Conservation (phyloP, 2,329 filamentous ascomycete species). For the Alternaria sp. region DNA sequence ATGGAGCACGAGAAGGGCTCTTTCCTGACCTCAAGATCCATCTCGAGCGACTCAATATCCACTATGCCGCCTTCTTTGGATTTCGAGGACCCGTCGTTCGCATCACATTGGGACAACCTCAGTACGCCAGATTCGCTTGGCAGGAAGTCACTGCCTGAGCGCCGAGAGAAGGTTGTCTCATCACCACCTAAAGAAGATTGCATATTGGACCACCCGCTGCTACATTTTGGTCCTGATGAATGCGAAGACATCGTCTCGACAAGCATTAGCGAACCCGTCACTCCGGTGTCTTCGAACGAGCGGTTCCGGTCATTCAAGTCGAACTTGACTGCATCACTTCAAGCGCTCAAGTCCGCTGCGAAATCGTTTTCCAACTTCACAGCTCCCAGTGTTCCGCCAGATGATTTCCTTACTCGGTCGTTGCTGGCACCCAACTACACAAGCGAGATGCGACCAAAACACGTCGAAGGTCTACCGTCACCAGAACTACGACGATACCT, state of each 20-base stretch:
- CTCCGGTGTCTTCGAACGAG: constrained; percentile 36
- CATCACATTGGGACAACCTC: constrained; percentile 53
- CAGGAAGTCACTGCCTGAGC: constrained; percentile 43
- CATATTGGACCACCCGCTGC: constrained; percentile 65
- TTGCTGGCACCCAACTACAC: constrained; percentile 67
- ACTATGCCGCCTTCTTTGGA: constrained; percentile 57
- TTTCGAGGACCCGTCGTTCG: constrained; percentile 57
- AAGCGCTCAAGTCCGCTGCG: constrained; percentile 68
- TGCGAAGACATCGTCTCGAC: constrained; percentile 45
- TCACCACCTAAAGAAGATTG: constrained; percentile 63
- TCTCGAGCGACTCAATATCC: constrained; percentile 67
- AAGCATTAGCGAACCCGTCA: constrained; percentile 37
- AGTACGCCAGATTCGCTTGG: constrained; percentile 46
- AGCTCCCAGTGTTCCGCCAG: constrained; percentile 61
- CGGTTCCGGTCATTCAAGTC: constrained; percentile 66
- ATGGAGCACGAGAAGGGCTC: constrained; percentile 56
- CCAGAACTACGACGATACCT: constrained; percentile 68
- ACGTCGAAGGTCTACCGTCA: constrained; percentile 63
- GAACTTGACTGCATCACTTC: constrained; percentile 69
- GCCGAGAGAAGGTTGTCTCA: constrained; percentile 58
- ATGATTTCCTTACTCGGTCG: constrained; percentile 69
- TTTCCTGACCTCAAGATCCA: constrained; percentile 55
- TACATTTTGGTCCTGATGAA: constrained; percentile 51
- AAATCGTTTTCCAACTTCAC: constrained; percentile 69
- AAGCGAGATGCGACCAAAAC: constrained; percentile 67